phyloP scores from a whole-genome alignment of 768 basidiomycete species.

The Tulasnella sp. region DNA sequence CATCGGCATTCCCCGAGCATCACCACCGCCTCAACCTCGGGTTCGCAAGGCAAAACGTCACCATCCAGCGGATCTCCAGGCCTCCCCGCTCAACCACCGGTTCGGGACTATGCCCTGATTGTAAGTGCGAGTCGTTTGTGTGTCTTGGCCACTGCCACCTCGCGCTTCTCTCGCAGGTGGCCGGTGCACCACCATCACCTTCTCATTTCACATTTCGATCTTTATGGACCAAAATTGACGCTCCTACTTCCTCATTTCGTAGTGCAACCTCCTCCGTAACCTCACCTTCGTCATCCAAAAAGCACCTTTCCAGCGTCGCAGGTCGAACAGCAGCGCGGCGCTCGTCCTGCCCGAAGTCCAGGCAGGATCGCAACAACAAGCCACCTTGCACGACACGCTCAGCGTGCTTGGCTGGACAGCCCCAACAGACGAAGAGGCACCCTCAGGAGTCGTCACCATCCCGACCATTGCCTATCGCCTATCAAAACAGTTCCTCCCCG shows the following conservation, averaged over 20 bases:
- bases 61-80: background rate
- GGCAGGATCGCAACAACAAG: background rate
- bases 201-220: background rate
- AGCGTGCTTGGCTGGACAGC: slow-evolving; percentile 7
- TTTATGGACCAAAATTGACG: background rate
- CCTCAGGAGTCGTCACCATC: background rate
- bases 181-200: background rate
- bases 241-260: background rate
- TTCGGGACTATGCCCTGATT: background rate
- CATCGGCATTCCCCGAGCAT: background rate
- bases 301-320: background rate
- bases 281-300: background rate
- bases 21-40: background rate
- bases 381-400: background rate
- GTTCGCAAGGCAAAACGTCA: background rate
- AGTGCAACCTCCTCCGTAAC: slow-evolving; percentile 4
- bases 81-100: background rate
- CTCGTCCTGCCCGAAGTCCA: background rate
- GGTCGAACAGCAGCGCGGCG: background rate
- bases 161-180: background rate
- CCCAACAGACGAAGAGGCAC: background rate
- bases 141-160: background rate
- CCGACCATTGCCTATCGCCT: slow-evolving; percentile 11
- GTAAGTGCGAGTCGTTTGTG: background rate
- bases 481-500: slow-evolving; percentile 7